Evolutionary conservation across 495 filamentous ascomycete genomes (phyloP), one percentile per base, ranked within the genome.

Genomic region (Penicillium argentinense): DNA sequence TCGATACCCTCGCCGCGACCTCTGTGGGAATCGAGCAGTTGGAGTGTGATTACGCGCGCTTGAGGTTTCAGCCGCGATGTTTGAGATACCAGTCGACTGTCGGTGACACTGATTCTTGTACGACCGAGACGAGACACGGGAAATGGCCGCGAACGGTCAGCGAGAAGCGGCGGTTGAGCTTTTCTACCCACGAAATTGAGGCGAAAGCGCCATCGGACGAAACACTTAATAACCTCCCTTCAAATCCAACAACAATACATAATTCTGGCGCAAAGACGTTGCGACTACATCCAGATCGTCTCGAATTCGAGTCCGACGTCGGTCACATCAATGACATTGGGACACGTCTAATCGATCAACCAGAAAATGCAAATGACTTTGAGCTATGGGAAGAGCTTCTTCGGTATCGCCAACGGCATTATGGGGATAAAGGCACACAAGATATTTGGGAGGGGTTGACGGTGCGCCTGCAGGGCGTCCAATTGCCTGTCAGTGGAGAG

Each of bases 361-460:
- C 71, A 4, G 58, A 67, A 19, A 60, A 78, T 39, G 54, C 48
- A 22, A 49, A 69, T 16, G 76, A 91, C 55, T 73, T 82, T 42
- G 58, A 67, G 11, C 67, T 89, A 9, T 91, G 87, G 87, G 69
- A 77, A 12, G 77, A 81, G 47, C 66, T 89, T 18, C 66, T 91
- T 14, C 71, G 77, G 24, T 84, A 80, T 52, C 72, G 80, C 26
- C 73, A 79, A 49, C 76, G 84, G 9, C 67, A 76, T 32, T 72
- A 87, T 63, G 85, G 85, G 2, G 56, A 74, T 18, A 49, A 66
- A 13, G 87, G 87, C 0, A 77, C 82, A 3, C 24, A 68, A 12
- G 68, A 71, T 27, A 83, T 90, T 27, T 93, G 84, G 81, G 63
- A 75, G 40, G 80, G 76, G 3, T 64, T 91, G 46, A 73, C 74